Evolutionary conservation across 768 basidiomycete species (phyloP), one percentile per base, ranked within the genome.

Genomic region (Phylloporus rhodoxanthus): DNA sequence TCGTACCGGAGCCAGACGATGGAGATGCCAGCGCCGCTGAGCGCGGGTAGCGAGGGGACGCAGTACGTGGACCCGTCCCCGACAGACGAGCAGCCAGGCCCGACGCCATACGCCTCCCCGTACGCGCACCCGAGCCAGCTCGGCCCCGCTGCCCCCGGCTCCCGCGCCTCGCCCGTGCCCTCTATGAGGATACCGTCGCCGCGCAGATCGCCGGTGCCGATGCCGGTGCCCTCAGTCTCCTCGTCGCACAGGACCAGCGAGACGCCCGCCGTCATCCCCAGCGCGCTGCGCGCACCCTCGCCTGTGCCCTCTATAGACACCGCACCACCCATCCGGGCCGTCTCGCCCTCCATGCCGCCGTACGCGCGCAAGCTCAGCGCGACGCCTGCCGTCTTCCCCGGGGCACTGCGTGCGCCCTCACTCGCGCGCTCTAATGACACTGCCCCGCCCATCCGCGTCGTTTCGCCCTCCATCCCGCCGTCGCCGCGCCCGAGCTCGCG

Each of bases 81-180:
- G 55, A 41, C 60, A 53, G 42, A 70, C 48, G 47, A 60, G 6
- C 60, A 56, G 32, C 51, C 49, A 1, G 52, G 44, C 14, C 13
- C 52, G 45, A 39, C 53, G 10, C 59, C 60, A 10, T 57, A 60
- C 14, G n/a, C 51, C 5, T 55, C 59, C 19, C 58, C 62, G 0
- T 56, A 56, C 10, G 33, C 10, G 20, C 61, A 48, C 2, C 50
- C 41, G 4, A 15, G 21, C 11, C 50, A 23, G 19, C 19, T 41
- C 1, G 32, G 26, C 2, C 1, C 47, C 8, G 13, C 14, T 17
- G 9, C 8, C 1, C 48, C 58, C 1, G n/a, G 33, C 4, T 50
- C 53, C 28, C 48, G 41, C 14, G 38, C 34, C 4, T 50, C 53
- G 9, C 53, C 53, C 32, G 41, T 28, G 19, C 53, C 45, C 14